Base-by-base conservation (phyloP, 306 rosid genomes). In the Elaeagnus macrophylla region DNA sequence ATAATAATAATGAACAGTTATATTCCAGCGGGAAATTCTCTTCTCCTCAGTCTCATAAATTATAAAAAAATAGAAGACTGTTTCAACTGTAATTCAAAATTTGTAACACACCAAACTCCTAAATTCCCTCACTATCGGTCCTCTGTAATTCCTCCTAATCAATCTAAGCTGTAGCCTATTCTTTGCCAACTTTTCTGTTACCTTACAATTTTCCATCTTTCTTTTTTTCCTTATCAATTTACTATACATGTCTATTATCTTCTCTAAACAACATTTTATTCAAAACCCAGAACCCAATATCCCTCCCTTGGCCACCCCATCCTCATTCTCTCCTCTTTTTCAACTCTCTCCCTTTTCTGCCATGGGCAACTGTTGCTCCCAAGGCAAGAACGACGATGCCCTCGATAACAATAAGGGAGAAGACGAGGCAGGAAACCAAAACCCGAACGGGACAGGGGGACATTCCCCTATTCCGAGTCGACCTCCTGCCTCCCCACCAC, bases 281-380 rank as follows among this genome's bases (percentile, higher is more conserved):
- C 77, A 66, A 52, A 43, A 56, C 69, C 81, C 72, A 68, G 65
- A 78, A 73, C 57, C 74, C 79, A 57, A 64, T 51, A 54, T 57
- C 61, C 60, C 69, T 57, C 57, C 67, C 63, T 65, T 67, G 79
- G 37, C 52, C 70, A 61, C 48, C 3, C 48, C 53, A 59, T 35
- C 57, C 43, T 15, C 59, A 59, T 51, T 41, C 48, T 10, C 17
- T 54, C 61, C 58, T 41, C 54, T 46, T 6, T 1, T 37, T n/a
- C n/a, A n/a, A n/a, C n/a, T 44, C 51, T 59, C 55, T 65, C 69
- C 59, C 72, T 71, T 70, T 68, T 50, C 70, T 65, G 25, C 77
- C 80, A 91, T 91, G 99, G 99, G 99, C 61, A 91, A 87, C 54
- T 91, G 99, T 72, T 91, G 96, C 87, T 82, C 96, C 57, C 79